Evolutionary conservation across 1,284 basidiomycete genomes (phyloP).

Genomic region (Schizopora paradoxa): DNA sequence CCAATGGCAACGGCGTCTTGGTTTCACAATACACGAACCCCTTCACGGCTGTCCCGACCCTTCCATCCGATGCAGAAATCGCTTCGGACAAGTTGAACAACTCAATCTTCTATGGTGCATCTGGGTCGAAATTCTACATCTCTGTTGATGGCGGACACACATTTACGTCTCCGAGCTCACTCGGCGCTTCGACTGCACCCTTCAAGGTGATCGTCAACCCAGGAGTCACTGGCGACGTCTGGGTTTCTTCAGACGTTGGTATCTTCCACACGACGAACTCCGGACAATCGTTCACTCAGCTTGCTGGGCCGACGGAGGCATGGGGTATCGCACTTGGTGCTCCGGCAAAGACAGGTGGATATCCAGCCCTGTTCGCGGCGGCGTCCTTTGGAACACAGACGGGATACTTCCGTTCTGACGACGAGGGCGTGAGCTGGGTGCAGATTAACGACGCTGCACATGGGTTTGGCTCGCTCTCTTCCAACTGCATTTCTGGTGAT

Average conservation of each 20-base stretch:
- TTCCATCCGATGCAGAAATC: slow-evolving; percentile 48
- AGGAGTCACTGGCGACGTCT: slow-evolving; percentile 46
- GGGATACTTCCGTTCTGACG: slow-evolving; percentile 55
- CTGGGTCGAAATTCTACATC: slow-evolving; percentile 49
- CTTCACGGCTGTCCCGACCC: slow-evolving; percentile 44
- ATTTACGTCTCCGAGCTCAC: slow-evolving; percentile 38
- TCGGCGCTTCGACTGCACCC: slow-evolving; percentile 45
- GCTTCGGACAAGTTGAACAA: slow-evolving; percentile 58
- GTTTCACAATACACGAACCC: slow-evolving; percentile 46
- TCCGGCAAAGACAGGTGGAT: slow-evolving; percentile 42
- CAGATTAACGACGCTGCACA: slow-evolving; percentile 56
- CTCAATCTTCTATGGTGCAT: slow-evolving; percentile 52
- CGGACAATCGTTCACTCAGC: slow-evolving; percentile 44
- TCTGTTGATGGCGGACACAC: slow-evolving; percentile 51
- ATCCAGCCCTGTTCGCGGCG: slow-evolving; percentile 52
- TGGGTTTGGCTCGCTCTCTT: slow-evolving; percentile 49
- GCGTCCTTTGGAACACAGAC: slow-evolving; percentile 43
- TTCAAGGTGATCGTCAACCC: slow-evolving; percentile 51
- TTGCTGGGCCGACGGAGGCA: slow-evolving; percentile 44
- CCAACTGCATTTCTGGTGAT: slow-evolving; percentile 49
- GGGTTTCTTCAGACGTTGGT: slow-evolving; percentile 57
- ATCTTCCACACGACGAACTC: slow-evolving; percentile 55
- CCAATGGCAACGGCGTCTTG: slow-evolving; percentile 41
- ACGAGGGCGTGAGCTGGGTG: slow-evolving; percentile 52
- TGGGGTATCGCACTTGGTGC: slow-evolving; percentile 58